Conservation (phyloP, 108 stramenopile genomes). For the Cyclotella baltica region DNA sequence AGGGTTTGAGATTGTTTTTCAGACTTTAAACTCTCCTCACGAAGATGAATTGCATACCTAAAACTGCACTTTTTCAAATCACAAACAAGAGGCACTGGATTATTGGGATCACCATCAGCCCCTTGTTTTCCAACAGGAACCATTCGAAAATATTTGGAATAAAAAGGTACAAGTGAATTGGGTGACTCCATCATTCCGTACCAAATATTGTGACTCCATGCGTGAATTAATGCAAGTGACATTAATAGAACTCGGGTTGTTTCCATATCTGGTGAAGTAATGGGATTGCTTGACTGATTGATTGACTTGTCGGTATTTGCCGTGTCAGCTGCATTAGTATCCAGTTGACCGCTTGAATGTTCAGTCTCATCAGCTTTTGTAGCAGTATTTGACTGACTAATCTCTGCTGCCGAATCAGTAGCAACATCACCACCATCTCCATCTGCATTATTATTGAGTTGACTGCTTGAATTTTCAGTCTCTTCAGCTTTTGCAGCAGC, state of each 20-base stretch:
- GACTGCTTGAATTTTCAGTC: no score
- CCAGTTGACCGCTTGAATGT: no score
- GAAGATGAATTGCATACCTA: conserved; percentile 61
- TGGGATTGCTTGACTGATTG: no score
- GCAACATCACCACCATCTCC: no score
- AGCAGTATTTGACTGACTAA: no score
- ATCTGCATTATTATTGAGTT: no score
- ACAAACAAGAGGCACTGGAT: conserved; percentile 57
- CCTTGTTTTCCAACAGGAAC: conserved; percentile 10
- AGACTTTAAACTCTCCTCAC: conserved; percentile 40
- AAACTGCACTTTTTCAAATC: conserved; percentile 81
- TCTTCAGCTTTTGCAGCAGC: no score
- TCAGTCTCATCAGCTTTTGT: no score
- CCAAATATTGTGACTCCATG: conserved; percentile 61
- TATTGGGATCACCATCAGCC: not conserved
- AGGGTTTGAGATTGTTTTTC: not conserved
- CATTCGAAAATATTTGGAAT: conserved; percentile 70
- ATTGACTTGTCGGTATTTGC: not conserved
- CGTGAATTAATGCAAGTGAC: conserved; percentile 72
- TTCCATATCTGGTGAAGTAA: conserved; percentile 15
- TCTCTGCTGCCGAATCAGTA: no score
- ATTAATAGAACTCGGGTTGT: conserved; percentile 47
- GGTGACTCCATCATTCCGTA: conserved; percentile 71
- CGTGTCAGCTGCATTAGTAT: not conserved
- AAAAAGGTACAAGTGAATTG: conserved; percentile 34